A percentile compares a stretch with the other conserved stretches of the same genome.
phyloP scores from a whole-genome alignment of 495 filamentous ascomycete genomes.

The Lasiosphaeris hirsuta region DNA sequence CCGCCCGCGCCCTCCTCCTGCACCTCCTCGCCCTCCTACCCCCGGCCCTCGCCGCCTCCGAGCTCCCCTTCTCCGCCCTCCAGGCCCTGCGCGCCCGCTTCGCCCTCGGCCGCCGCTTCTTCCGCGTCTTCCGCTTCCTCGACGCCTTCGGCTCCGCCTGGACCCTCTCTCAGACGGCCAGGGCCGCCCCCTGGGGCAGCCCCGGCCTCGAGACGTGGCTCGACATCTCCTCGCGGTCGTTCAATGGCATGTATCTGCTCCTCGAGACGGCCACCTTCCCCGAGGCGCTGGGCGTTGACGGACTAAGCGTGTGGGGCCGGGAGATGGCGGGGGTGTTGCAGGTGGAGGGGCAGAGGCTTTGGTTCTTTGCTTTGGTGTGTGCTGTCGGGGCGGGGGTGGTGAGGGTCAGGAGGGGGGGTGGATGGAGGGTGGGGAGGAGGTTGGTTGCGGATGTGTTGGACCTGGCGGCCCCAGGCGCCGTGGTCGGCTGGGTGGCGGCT shows the following conservation, averaged over 20 bases:
- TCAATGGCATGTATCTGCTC: slow-evolving; percentile 47
- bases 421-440: slow-evolving; percentile 12
- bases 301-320: slow-evolving; percentile 37
- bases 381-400: slow-evolving; percentile 21
- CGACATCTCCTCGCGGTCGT: slow-evolving; percentile 37
- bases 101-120: slow-evolving; percentile 49
- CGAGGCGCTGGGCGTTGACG: slow-evolving; percentile 47
- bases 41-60: slow-evolving; percentile 8
- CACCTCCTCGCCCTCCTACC: neutral
- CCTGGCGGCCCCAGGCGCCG: slow-evolving; percentile 50
- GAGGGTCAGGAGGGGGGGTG: slow-evolving; percentile 16
- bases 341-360: slow-evolving; percentile 61
- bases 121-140: slow-evolving; percentile 62
- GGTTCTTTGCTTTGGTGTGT: slow-evolving; percentile 56
- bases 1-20: slow-evolving; percentile 2
- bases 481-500: slow-evolving; percentile 53
- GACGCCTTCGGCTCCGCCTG: slow-evolving; percentile 54
- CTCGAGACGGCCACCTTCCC: slow-evolving; percentile 43
- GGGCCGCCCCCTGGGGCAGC: neutral
- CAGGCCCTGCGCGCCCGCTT: slow-evolving; percentile 28
- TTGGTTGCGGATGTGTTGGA: slow-evolving; percentile 56
- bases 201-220: slow-evolving; percentile 29
- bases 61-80: slow-evolving; percentile 16
- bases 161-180: slow-evolving; percentile 7
- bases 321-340: slow-evolving; percentile 23